phyloP scores from a whole-genome alignment of 805 yeast genomes.

The Komagataella mondaviorum region DNA sequence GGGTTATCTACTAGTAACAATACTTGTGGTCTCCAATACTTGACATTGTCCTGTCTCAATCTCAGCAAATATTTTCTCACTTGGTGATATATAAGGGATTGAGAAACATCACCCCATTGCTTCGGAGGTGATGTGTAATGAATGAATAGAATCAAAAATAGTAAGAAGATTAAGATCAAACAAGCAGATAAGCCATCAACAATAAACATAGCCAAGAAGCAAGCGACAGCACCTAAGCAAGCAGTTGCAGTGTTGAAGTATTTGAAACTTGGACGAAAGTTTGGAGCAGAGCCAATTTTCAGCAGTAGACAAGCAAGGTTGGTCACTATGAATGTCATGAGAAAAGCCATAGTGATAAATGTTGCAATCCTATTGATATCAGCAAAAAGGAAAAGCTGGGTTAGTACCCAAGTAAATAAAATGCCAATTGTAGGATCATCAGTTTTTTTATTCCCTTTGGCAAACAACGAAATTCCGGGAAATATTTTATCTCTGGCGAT shows the following conservation, averaged over 20 bases:
- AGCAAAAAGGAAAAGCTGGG: slow-evolving; percentile 77
- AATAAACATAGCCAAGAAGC: slow-evolving; percentile 79
- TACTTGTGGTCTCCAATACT: slow-evolving; percentile 97
- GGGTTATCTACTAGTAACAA: slow-evolving; percentile 84
- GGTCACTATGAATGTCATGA: slow-evolving; percentile 91
- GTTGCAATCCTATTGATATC: slow-evolving; percentile 92
- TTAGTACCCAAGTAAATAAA: slow-evolving; percentile 63
- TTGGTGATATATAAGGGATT: slow-evolving; percentile 88
- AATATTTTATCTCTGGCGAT: slow-evolving; percentile 78
- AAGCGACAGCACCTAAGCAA: slow-evolving; percentile 51
- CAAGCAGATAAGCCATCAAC: slow-evolving; percentile 89
- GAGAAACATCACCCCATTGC: slow-evolving; percentile 98
- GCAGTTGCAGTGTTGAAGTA: slow-evolving; percentile 82
- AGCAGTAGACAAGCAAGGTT: slow-evolving; percentile 87
- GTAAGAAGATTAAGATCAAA: slow-evolving; percentile 50
- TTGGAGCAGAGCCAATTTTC: slow-evolving; percentile 90
- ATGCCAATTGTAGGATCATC: slow-evolving; percentile 58
- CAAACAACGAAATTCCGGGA: slow-evolving; percentile 62
- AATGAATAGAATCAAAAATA: slow-evolving; percentile 58
- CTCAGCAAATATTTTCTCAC: slow-evolving; percentile 82
- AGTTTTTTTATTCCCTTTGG: slow-evolving; percentile 27
- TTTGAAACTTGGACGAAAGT: slow-evolving; percentile 89
- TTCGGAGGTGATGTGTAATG: slow-evolving; percentile 91
- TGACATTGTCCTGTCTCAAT: slow-evolving; percentile 82
- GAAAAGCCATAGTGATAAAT: slow-evolving; percentile 90